phyloP scores from a whole-genome alignment of 78 protist genomes.

The Polysphondylium violaceum region DNA sequence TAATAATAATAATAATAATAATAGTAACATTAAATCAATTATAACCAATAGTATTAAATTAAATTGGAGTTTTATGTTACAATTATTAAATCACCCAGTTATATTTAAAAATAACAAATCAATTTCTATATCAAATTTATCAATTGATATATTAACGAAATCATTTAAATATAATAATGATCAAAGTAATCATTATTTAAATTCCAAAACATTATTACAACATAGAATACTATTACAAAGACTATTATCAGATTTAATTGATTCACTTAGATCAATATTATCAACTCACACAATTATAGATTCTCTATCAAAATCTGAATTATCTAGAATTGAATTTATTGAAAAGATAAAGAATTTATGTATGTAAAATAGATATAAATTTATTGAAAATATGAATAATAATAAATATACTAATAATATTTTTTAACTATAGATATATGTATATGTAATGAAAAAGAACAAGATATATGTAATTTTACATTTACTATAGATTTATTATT shows the following conservation, averaged over 20 bases:
- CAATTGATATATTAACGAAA: too few species aligned
- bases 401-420: neutral
- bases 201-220: neutral
- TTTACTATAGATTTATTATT: conserved; percentile 11
- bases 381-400: neutral
- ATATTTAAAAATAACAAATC: too few species aligned
- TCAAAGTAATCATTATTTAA: neutral
- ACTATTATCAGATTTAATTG: neutral
- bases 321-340: conserved; percentile 8
- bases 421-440: neutral
- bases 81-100: too few species aligned
- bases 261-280: neutral
- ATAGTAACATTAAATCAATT: neutral
- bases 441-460: neutral
- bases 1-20: neutral
- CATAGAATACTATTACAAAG: neutral
- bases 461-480: conserved; percentile 1
- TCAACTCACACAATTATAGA: neutral
- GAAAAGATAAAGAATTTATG: conserved; percentile 29
- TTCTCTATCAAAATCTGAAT: neutral
- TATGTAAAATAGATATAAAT: neutral
- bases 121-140: too few species aligned
- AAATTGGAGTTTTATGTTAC: neutral
- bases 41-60: neutral
- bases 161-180: neutral